phyloP scores from a whole-genome alignment of 2,329 filamentous ascomycete genomes.

The Neonectria punicea region DNA sequence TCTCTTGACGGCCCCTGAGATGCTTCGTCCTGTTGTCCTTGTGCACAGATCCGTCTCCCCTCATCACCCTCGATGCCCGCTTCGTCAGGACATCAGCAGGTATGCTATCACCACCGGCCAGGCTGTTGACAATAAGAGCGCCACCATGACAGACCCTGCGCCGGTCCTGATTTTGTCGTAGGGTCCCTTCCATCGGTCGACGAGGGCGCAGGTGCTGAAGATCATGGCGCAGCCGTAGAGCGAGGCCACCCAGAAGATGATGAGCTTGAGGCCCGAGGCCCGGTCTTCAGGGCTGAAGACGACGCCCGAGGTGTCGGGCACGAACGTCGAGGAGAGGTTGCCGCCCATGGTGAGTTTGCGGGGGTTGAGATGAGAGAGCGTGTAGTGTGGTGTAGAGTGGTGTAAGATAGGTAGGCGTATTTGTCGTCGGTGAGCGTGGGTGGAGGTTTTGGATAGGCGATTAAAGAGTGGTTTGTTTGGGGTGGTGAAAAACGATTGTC shows the following conservation, averaged over 20 bases:
- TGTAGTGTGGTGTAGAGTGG: neutral
- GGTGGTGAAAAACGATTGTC: slow-evolving; percentile 7
- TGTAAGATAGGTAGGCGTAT: neutral
- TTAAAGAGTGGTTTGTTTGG: neutral
- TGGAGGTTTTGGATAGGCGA: neutral
- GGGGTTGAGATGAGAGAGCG: neutral
- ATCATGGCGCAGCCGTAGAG: slow-evolving; percentile 55
- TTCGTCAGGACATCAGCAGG: slow-evolving; percentile 37
- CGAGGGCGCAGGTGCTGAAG: slow-evolving; percentile 53
- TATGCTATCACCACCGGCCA: slow-evolving; percentile 53
- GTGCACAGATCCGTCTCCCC: neutral
- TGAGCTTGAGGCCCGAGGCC: slow-evolving; percentile 46
- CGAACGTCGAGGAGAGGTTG: slow-evolving; percentile 53
- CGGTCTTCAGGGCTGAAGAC: slow-evolving; percentile 47
- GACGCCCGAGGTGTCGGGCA: slow-evolving; percentile 51
- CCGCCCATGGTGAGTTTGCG: slow-evolving; percentile 48
- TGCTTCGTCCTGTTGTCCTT: neutral
- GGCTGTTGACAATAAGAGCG: slow-evolving; percentile 46
- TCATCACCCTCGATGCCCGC: neutral
- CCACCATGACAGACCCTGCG: slow-evolving; percentile 43
- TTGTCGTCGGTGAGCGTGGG: neutral
- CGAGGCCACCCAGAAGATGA: slow-evolving; percentile 47
- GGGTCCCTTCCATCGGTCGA: slow-evolving; percentile 56
- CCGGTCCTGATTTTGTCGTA: slow-evolving; percentile 47
- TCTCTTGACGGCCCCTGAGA: neutral